phyloP scores from a whole-genome alignment of 257 asterid genomes.

The Galeopsis tetrahit region DNA sequence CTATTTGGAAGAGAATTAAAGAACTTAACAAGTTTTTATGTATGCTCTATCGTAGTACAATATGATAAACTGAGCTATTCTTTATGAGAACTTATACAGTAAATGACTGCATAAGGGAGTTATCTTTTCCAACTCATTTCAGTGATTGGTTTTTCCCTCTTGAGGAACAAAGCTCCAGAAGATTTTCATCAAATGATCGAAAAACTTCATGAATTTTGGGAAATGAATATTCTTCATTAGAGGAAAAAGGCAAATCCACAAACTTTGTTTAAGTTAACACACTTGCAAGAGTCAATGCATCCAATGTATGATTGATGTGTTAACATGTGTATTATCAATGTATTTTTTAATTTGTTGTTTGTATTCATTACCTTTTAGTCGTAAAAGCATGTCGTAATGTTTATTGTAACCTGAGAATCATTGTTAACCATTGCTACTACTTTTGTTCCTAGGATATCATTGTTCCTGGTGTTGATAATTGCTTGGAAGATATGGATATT shows the following conservation, averaged over 20 bases:
- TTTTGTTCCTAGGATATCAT: conserved; percentile 52
- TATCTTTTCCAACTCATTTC: not conserved
- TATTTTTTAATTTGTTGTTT: not conserved
- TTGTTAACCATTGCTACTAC: conserved; percentile 13
- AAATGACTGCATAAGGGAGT: not conserved
- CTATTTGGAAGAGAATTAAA: not conserved
- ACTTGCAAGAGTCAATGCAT: too few relatives aligned
- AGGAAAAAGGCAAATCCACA: not conserved
- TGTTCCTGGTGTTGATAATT: conserved; percentile 60
- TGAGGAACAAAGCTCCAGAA: not conserved
- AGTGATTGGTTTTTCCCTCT: not conserved
- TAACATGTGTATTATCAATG: not conserved
- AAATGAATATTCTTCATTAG: not conserved
- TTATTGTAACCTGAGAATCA: conserved; percentile 15
- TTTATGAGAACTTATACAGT: not conserved
- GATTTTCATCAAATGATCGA: not conserved
- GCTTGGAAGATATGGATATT: conserved; percentile 88
- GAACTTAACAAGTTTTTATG: not conserved
- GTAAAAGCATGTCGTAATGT: not conserved
- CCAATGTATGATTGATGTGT: too few relatives aligned
- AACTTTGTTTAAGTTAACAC: too few relatives aligned
- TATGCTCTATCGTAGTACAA: conserved; percentile 6
- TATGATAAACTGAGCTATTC: not conserved
- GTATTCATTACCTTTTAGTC: not conserved
- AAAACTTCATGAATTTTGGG: not conserved